Evolutionary conservation across 139 green algal genomes (phyloP).

Genomic region (Ettlia oleoabundans): DNA sequence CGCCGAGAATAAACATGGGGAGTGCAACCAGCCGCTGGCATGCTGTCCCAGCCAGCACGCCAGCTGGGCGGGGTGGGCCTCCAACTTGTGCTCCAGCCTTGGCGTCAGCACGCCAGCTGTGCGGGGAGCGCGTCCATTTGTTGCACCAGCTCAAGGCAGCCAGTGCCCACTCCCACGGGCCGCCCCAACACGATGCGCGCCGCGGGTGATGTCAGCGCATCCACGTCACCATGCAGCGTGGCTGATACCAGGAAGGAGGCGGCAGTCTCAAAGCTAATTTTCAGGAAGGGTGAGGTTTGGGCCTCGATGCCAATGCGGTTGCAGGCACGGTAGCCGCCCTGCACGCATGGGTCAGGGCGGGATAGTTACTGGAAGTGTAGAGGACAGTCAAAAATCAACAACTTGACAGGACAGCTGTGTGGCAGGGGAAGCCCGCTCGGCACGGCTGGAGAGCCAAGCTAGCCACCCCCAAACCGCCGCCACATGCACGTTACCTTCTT

Average conservation of each 20-base stretch:
- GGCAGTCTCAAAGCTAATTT: constrained; percentile 99
- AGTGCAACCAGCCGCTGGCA: too few species aligned
- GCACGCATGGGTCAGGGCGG: not conserved
- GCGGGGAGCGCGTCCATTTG: constrained; percentile 9
- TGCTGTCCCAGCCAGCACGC: not conserved
- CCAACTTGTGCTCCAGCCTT: constrained; percentile 45
- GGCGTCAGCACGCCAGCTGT: constrained; percentile 23
- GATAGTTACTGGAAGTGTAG: too few species aligned
- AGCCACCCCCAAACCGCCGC: too few species aligned
- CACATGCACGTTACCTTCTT: too few species aligned
- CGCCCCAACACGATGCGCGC: constrained; percentile 81
- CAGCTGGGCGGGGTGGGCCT: constrained; percentile 7
- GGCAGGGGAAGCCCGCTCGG: too few species aligned
- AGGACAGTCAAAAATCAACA: too few species aligned
- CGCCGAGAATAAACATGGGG: too few species aligned
- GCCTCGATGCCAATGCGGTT: constrained; percentile 93
- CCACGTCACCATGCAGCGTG: constrained; percentile 75
- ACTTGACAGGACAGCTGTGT: too few species aligned
- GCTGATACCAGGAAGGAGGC: constrained; percentile 93
- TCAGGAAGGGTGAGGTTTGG: constrained; percentile 88
- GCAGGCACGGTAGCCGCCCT: constrained; percentile 85
- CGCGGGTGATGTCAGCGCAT: constrained; percentile 77
- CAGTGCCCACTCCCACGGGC: constrained; percentile 77
- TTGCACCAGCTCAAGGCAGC: constrained; percentile 55
- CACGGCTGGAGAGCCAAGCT: too few species aligned